Conservation (phyloP, 1,139 yeast species). For the Taphrina wiesneri region DNA sequence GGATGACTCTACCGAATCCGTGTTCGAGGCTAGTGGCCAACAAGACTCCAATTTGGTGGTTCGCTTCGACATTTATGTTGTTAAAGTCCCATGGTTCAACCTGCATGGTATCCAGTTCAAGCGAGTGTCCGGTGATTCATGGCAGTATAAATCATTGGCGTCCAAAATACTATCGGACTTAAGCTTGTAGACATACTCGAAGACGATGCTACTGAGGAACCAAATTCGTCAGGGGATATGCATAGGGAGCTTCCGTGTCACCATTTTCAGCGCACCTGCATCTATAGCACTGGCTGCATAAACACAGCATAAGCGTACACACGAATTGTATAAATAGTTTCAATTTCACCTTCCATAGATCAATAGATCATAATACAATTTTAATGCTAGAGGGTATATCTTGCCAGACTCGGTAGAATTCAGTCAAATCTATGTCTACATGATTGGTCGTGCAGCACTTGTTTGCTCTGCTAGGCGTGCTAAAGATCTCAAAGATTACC, state of each 20-base stretch:
- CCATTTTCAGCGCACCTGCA: not conserved
- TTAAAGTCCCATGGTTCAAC: constrained; percentile 86
- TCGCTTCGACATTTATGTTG: constrained; percentile 88
- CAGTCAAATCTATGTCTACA: too few species aligned
- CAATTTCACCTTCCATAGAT: not conserved
- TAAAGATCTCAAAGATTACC: not conserved
- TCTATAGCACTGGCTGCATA: not conserved
- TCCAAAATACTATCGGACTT: constrained; percentile 34
- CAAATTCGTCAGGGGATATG: too few species aligned
- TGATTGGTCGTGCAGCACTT: too few species aligned
- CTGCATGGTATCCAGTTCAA: constrained; percentile 93
- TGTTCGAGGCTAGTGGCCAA: constrained; percentile 11
- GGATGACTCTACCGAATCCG: constrained; percentile 28
- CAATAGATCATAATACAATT: not conserved
- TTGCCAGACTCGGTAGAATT: too few species aligned
- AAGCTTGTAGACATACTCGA: constrained; percentile 8
- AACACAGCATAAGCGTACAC: constrained; percentile 6
- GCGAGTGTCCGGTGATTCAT: constrained; percentile 88
- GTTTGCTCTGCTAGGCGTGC: not conserved
- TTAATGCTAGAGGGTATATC: not conserved
- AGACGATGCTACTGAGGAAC: not conserved
- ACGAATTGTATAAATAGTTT: not conserved
- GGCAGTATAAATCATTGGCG: constrained; percentile 50
- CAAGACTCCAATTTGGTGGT: constrained; percentile 53
- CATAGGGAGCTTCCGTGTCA: not conserved